phyloP scores from a whole-genome alignment of 495 filamentous ascomycete species.

The Neurospora sp. region DNA sequence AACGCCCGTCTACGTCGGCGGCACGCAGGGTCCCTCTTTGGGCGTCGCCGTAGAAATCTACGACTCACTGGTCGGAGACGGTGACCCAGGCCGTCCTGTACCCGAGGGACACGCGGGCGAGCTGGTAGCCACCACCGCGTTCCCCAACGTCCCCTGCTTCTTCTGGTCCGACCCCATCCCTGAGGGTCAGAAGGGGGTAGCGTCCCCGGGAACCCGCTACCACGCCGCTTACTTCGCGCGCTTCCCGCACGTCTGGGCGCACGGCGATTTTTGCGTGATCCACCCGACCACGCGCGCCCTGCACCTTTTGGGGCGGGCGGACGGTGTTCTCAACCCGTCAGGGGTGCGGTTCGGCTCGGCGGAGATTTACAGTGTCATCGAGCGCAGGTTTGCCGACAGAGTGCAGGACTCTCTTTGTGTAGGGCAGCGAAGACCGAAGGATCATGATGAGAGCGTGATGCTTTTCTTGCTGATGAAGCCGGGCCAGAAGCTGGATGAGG shows the following conservation, averaged over 20 bases:
- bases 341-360: conserved; percentile 82
- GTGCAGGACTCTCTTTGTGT: conserved; percentile 64
- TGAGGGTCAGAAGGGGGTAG: conserved; percentile 13
- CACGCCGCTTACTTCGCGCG: conserved; percentile 61
- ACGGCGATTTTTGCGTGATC: conserved; percentile 65
- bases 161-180: conserved; percentile 54
- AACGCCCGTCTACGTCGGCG: conserved; percentile 61
- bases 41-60: conserved; percentile 58
- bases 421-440: conserved; percentile 57
- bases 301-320: conserved; percentile 68
- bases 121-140: conserved; percentile 55
- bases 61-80: conserved; percentile 48
- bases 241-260: conserved; percentile 67
- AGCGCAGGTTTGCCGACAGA: conserved; percentile 49
- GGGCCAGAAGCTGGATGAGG: conserved; percentile 40
- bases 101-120: conserved; percentile 58
- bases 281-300: conserved; percentile 54
- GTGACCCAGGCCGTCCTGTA: conserved; percentile 38
- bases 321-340: conserved; percentile 80
- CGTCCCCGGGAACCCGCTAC: conserved; percentile 44
- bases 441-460: conserved; percentile 64
- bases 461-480: conserved; percentile 65
- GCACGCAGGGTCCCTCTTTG: conserved; percentile 52
- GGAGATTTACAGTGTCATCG: conserved; percentile 68
- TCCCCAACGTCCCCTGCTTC: conserved; percentile 62